Conservation (phyloP, 306 rosid genomes). For the Echinosophora koreensis region DNA sequence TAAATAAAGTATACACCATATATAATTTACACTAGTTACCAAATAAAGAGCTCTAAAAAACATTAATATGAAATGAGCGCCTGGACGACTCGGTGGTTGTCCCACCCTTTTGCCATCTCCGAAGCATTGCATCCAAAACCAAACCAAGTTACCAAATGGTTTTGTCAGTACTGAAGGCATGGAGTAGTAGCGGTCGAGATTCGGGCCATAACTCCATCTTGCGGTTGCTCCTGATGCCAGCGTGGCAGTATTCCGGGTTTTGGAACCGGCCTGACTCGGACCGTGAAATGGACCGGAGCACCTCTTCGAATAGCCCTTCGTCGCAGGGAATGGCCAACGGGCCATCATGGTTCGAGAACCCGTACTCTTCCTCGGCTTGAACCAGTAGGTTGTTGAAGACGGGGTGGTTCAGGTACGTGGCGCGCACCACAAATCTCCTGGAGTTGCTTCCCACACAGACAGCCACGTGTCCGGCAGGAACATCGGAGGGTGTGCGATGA, state of each 20-base stretch:
- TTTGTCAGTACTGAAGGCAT: neutral
- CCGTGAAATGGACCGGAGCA: conserved; percentile 63
- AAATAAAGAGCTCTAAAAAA: too few relatives aligned
- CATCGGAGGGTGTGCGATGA: conserved; percentile 69
- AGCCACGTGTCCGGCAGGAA: conserved; percentile 81
- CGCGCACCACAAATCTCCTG: conserved; percentile 71
- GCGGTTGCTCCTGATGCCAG: conserved; percentile 34
- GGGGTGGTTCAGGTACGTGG: conserved; percentile 81
- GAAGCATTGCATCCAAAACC: conserved; percentile 34
- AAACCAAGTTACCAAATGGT: too few relatives aligned
- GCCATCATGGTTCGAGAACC: conserved; percentile 61
- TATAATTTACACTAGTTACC: too few relatives aligned
- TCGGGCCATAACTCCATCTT: conserved; percentile 66
- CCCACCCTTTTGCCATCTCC: conserved; percentile 67
- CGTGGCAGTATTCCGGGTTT: conserved; percentile 64
- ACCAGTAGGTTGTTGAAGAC: conserved; percentile 71
- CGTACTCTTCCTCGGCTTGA: conserved; percentile 80
- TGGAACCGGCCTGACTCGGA: conserved; percentile 57
- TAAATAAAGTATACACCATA: too few relatives aligned
- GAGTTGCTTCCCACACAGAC: conserved; percentile 71
- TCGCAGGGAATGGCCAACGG: conserved; percentile 82
- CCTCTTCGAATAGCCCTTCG: conserved; percentile 71
- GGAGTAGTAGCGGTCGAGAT: conserved; percentile 71
- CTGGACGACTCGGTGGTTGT: too few relatives aligned
- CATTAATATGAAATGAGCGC: too few relatives aligned